Evolutionary conservation across 2,329 filamentous ascomycete species (phyloP), one percentile per base, ranked within the genome.

Genomic region (Stachybotrys chartarum): DNA sequence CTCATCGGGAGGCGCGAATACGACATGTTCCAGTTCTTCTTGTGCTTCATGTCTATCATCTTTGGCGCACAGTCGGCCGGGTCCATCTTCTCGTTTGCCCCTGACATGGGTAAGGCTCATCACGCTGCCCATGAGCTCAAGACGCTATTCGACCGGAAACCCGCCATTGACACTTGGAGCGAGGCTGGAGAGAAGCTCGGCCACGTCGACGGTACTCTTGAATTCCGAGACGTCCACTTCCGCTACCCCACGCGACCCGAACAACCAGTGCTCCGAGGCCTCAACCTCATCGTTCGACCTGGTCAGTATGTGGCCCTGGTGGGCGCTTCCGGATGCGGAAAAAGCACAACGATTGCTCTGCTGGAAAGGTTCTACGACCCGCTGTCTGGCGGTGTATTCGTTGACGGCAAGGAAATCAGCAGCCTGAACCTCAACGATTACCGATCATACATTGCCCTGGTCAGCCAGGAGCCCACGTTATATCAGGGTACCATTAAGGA

Each of bases 361-460:
- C 77, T 97, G 35, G 93, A 97, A 70, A 88, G 94, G 39, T 97
- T 97, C 75, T 97, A 97, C 68, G 91, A 97, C 63, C 90, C 92
- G 0, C 79, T 94, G 0, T 80, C 83, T 0, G 94, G 94, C 12
- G 85, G 85, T 14, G 79, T 99, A 39, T 90, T 84, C 56, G 79
- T 97, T 17, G 93, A 97, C 65, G 90, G 86, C 55, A 83, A 86
- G 59, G 90, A 96, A 59, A 90, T 97, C 64, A 87, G 84, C 57
- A 79, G 78, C 11, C 78, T 97, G 51, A 93, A 96, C 64, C 78
- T 96, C 66, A 91, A 90, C 71, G 85, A 92, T 55, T 97, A 97
- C 74, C 87, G 94, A 53, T 85, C 81, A 17, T 84, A 86, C 69
- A 82, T 97, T 59, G 88, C 93, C 0, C 85, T 99, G 10, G 93